These are phyloP conservation scores for Cyclotella atomus DNA, from an alignment of 108 stramenopile species.

Conservation along the genomic window DNA sequence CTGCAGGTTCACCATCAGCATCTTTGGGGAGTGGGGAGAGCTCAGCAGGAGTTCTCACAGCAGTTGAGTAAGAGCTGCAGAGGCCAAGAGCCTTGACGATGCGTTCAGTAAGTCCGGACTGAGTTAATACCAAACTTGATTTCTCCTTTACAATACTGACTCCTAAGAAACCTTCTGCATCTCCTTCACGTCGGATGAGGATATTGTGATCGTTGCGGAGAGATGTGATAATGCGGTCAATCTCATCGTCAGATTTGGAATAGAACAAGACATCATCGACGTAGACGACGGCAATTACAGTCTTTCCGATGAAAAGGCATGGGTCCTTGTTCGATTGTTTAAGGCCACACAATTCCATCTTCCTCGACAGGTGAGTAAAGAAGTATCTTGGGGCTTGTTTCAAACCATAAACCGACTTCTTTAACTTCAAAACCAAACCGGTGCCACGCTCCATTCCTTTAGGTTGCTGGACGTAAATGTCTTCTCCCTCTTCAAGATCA, in stretches of 20 bases:
- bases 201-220: not conserved
- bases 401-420: conserved; percentile 44
- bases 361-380: conserved; percentile 18
- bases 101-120: not conserved
- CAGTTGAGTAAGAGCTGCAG: not conserved
- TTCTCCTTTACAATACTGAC: not conserved
- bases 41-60: not conserved
- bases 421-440: conserved; percentile 22
- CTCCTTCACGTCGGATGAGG: not conserved
- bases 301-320: conserved; percentile 38
- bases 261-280: conserved; percentile 46
- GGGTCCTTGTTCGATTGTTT: conserved; percentile 26
- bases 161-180: not conserved
- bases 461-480: conserved; percentile 50
- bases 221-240: not conserved
- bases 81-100: conserved; percentile 5
- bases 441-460: conserved; percentile 11
- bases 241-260: not conserved
- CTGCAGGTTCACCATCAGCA: not conserved
- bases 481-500: conserved; percentile 22
- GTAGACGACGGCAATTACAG: conserved; percentile 27
- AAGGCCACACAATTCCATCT: not conserved
- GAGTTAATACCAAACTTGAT: not conserved
- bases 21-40: not conserved
- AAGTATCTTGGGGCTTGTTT: conserved; percentile 41